phyloP scores from a whole-genome alignment of 1,284 basidiomycete species.

The Peniophora sp. region DNA sequence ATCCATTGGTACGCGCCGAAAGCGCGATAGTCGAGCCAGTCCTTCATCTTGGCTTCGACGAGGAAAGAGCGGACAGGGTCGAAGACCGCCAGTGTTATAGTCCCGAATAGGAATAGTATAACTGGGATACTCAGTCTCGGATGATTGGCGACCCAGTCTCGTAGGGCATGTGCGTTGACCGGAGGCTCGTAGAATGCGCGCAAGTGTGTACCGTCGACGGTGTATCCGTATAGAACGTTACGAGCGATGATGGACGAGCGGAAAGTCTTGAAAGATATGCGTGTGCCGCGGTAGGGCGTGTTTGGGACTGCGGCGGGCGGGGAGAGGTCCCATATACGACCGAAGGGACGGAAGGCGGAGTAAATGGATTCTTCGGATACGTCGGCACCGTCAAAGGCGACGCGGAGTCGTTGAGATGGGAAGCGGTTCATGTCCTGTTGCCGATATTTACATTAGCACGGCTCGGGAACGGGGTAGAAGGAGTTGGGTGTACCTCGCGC shows the following conservation, averaged over 20 bases:
- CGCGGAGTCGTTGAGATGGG: slow-evolving; percentile 62
- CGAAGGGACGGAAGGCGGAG: slow-evolving; percentile 71
- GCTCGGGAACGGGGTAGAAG: not conserved
- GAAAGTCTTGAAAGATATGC: slow-evolving; percentile 54
- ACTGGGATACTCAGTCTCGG: slow-evolving; percentile 85
- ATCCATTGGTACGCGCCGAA: slow-evolving; percentile 64
- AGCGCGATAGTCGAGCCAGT: slow-evolving; percentile 74
- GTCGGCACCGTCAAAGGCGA: slow-evolving; percentile 86
- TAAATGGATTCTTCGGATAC: slow-evolving; percentile 74
- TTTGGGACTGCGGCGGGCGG: slow-evolving; percentile 56
- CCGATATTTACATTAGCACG: not conserved
- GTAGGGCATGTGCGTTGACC: slow-evolving; percentile 70
- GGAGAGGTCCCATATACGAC: slow-evolving; percentile 66
- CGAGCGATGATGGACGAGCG: slow-evolving; percentile 76
- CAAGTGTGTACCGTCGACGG: slow-evolving; percentile 48
- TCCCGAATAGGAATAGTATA: slow-evolving; percentile 81
- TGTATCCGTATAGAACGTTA: slow-evolving; percentile 78
- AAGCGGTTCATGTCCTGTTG: slow-evolving; percentile 78
- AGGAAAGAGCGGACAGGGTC: slow-evolving; percentile 86
- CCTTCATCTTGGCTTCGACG: slow-evolving; percentile 76
- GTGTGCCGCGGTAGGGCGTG: slow-evolving; percentile 62
- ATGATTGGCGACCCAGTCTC: slow-evolving; percentile 81
- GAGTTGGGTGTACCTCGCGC: slow-evolving; percentile 55
- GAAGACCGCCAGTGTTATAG: slow-evolving; percentile 86
- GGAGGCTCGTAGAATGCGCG: slow-evolving; percentile 66